A percentile compares a stretch with the other conserved stretches of the same genome.
These are phyloP conservation scores for Blepharisma japonicum DNA, from an alignment of 73 alveolate genomes.

Conservation along the genomic window DNA sequence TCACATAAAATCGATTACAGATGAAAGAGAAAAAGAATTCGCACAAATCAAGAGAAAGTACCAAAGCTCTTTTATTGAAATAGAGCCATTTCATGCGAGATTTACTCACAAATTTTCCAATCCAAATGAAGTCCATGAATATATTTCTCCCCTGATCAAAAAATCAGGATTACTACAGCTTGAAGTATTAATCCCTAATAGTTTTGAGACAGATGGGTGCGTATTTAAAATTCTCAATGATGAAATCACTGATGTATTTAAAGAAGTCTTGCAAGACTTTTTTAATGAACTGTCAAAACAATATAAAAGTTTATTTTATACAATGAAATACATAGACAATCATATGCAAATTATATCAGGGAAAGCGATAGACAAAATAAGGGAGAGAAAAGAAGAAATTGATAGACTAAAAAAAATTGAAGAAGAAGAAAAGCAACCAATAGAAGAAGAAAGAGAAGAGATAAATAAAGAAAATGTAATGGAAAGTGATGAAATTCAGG, in stretches of 20 bases:
- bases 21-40: conserved; percentile 14
- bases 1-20: not conserved
- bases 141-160: not conserved
- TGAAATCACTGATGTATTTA: not conserved
- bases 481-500: not conserved
- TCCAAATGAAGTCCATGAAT: not conserved
- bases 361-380: not conserved
- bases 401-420: not conserved
- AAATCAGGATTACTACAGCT: not conserved
- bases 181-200: not conserved
- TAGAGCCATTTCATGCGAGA: not conserved
- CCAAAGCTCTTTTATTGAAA: not conserved
- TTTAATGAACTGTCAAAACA: not conserved
- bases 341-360: conserved; percentile 13
- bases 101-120: conserved; percentile 21
- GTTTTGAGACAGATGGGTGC: not conserved
- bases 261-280: not conserved
- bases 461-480: not conserved
- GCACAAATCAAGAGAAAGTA: conserved; percentile 2
- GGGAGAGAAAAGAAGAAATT: not conserved
- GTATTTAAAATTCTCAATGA: not conserved
- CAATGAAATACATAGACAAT: conserved; percentile 18
- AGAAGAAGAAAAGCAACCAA: not conserved
- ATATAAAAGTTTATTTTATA: not conserved
- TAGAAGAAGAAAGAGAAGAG: not conserved